Base-by-base conservation (phyloP, 2,329 filamentous ascomycete genomes). In the Cladosporium sp. region DNA sequence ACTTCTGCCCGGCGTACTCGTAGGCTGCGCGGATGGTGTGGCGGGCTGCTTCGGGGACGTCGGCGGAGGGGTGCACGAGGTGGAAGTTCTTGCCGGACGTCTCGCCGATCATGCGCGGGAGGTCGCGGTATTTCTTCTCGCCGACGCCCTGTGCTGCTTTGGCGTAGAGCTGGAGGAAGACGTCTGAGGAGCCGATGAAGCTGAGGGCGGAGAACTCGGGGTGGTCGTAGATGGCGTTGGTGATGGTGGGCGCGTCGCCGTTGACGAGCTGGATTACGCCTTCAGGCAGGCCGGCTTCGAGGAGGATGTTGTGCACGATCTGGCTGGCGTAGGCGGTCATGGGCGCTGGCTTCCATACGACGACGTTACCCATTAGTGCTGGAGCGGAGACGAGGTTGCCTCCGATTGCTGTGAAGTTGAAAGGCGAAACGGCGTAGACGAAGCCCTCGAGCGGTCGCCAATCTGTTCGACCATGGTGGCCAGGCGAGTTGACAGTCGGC, bases 331-430 rank as follows among this genome's bases (percentile, higher is more conserved):
- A 90, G 68, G 97, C 91, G 43, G 93, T 91, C 18, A 84, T 89
- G 71, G 94, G 92, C 16, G 91, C 95, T n/a, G 93, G 93, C 84
- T 98, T 98, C 93, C 93, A 98, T 56, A 98, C 81, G 5, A 97
- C 92, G 1, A 97, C 94, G 78, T 98, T 98, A 66, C 93, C 93
- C 83, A 97, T 89, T 64, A 97, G 82, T 0, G 92, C 93, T 16
- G 94, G 93, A 0, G 91, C 89, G 57, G 88, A 90, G 18, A 91
- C 87, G 49, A 98, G 84, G 80, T 97, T 97, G 65, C 90, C 94
- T 13, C 89, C 93, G 72, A 98, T 96, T 68, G 93, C 93, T 25
- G 93, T 97, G 81, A 98, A 98, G 83, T 98, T 98, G 86, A 97
- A 98, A 51, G 93, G 93, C 66, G 89, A 92, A 72, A 97, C 88